Base-by-base conservation (phyloP, 805 yeast species). In the Ogataea minuta region DNA sequence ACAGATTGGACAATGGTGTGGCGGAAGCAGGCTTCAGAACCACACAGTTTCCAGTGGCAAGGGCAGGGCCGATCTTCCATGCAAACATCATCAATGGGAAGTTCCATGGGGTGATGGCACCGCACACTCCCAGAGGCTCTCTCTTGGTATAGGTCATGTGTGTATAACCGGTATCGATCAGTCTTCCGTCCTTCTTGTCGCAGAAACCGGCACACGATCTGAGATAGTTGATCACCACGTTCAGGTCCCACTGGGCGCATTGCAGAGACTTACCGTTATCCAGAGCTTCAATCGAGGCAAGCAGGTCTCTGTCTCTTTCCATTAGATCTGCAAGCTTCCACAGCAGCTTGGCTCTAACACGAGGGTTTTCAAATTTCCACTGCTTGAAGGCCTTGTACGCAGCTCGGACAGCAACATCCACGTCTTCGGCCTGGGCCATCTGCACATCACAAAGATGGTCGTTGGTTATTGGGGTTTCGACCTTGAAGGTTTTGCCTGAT, bases 31-130 rank as follows among this genome's bases (percentile, higher is more conserved):
- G 76, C 72, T 90, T 90, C 67, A 90, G 69, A 32, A 90, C 93
- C 52, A 85, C 74, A 39, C 89, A 77, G 75, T 88, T 87, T 68
- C 96, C 96, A 39, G 95, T 77, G 41, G 95, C 95, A 50, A 89
- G 65, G 41, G 95, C 95, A 32, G 97, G 96, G 43, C 90, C 96
- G 46, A 90, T 70, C 67, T 90, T 90, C 97, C 97, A 90, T 20
- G 95, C 72, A 71, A 88, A 84, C 93, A 90, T 89, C 62, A 87
- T 74, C 53, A 90, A 67, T 48, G 97, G 97, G 79, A 88, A 90
- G 71, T 90, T 90, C 97, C 97, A 90, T 53, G 97, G 96, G 52
- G 90, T 89, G 59, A 90, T 85, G 66, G 87, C 95, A 44, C 95
- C 97, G 63, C 95, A 87, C 32, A 90, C 96, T 62, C 96, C 97